These are phyloP conservation scores for Fusarium stilboides DNA, from an alignment of 2,329 filamentous ascomycete genomes.

Conservation along the genomic window DNA sequence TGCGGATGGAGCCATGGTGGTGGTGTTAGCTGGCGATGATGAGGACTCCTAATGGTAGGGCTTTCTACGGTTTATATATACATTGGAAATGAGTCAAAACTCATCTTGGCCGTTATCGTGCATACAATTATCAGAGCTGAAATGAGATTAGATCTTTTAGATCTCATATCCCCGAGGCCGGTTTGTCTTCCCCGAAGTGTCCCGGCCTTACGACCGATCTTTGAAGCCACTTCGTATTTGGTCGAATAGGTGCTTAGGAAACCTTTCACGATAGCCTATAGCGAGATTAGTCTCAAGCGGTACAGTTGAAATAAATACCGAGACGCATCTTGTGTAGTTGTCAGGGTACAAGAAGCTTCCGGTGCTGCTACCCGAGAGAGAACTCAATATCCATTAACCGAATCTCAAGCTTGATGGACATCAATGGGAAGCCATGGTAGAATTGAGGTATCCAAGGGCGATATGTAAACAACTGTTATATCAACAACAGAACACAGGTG, in stretches of 20 bases:
- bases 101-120: background rate
- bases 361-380: too few species aligned
- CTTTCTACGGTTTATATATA: constrained; percentile 13
- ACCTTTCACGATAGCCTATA: background rate
- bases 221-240: background rate
- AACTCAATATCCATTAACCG: too few species aligned
- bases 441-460: too few species aligned
- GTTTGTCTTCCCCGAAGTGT: constrained; percentile 18
- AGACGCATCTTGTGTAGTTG: too few species aligned
- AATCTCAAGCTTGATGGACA: too few species aligned
- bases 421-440: too few species aligned
- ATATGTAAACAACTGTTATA: background rate
- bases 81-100: background rate
- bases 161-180: constrained; percentile 38
- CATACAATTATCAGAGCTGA: background rate
- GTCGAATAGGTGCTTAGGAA: background rate
- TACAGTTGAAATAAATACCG: background rate
- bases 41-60: background rate
- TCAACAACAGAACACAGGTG: background rate
- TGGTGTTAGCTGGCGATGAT: background rate
- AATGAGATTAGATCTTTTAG: constrained; percentile 2
- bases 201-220: background rate
- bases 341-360: too few species aligned
- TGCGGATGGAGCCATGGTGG: constrained; percentile 40
- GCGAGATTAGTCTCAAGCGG: too few species aligned